Base-by-base conservation (phyloP, 495 filamentous ascomycete species). In the Bryoglossum gracile region DNA sequence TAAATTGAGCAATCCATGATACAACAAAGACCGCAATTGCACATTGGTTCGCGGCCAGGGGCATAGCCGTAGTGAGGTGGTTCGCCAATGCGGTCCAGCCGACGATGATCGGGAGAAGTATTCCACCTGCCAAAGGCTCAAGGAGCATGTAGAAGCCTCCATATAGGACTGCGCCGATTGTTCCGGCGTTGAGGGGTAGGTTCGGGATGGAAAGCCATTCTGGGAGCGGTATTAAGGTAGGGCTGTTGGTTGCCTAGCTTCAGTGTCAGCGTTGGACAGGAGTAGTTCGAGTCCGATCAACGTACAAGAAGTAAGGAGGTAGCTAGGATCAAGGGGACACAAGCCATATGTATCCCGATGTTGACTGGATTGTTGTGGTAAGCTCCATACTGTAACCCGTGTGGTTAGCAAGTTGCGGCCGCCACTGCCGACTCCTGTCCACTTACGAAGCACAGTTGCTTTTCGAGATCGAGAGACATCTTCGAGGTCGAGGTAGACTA, bases 351-450 rank as follows among this genome's bases (percentile, higher is more conserved):
- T 56, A 98, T 95, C 18, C 77, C 75, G 45, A 96, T 69, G 60
- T 98, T 98, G 60, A 94, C 86, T 8, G 80, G 71, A 67, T 95
- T 84, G 64, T 86, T 83, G 64, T 98, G 92, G 64, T 98, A 96
- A 23, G 87, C 78, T 58, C 92, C 91, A 75, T 98, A 98, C 92
- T 96, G 51, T 41, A 14, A 36, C 3, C 33, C 1, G 39, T 54
- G n/a, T n/a, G n/a, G n/a, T n/a, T n/a, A n/a, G n/a, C n/a, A n/a
- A n/a, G n/a, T n/a, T n/a, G n/a, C 37, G 43, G 30, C 18, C 32
- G 26, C 6, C n/a, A 37, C 30, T 8, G 34, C 40, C 18, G 26
- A n/a, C 33, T n/a, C 3, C 36, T 44, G 42, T 10, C 34, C 24
- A 50, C 68, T 38, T 59, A 75, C 71, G 45, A 73, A 68, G 53